These are phyloP conservation scores for Alternaria arbusti DNA, from an alignment of 2,329 filamentous ascomycete species.

Conservation along the genomic window DNA sequence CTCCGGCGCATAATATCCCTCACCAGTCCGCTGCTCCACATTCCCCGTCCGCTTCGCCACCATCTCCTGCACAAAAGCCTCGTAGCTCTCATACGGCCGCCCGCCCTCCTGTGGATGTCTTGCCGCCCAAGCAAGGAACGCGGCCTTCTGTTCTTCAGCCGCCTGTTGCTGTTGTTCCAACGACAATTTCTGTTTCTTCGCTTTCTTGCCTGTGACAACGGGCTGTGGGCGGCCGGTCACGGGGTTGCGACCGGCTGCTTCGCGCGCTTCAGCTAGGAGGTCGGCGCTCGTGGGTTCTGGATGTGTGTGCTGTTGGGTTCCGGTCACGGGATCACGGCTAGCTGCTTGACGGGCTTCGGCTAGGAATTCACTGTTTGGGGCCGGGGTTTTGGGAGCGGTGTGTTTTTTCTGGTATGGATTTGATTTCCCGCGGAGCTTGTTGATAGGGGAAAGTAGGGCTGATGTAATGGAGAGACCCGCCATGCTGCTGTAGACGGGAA, in stretches of 20 bases:
- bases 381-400: too few relatives aligned
- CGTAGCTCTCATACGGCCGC: constrained; percentile 12
- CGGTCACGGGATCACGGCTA: constrained; percentile 29
- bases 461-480: constrained; percentile 4
- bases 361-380: constrained; percentile 13
- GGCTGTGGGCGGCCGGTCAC: not conserved
- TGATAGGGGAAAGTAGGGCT: not conserved
- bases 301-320: not conserved
- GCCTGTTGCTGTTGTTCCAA: not conserved
- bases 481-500: not conserved
- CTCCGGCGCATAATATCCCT: constrained; percentile 33
- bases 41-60: constrained; percentile 18
- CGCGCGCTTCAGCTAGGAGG: not conserved
- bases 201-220: not conserved
- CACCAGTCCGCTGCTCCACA: constrained; percentile 6
- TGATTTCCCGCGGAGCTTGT: constrained; percentile 8
- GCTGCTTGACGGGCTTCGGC: constrained; percentile 27
- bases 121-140: constrained; percentile 8
- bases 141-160: constrained; percentile 5
- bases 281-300: not conserved
- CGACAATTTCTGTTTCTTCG: not conserved
- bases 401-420: constrained; percentile 8
- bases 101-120: constrained; percentile 13
- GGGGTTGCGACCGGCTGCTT: not conserved
- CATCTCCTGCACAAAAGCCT: constrained; percentile 20